Evolutionary conservation across 2,329 filamentous ascomycete species (phyloP), one percentile per base, ranked within the genome.

Genomic region (Talaromyces verruculosus): DNA sequence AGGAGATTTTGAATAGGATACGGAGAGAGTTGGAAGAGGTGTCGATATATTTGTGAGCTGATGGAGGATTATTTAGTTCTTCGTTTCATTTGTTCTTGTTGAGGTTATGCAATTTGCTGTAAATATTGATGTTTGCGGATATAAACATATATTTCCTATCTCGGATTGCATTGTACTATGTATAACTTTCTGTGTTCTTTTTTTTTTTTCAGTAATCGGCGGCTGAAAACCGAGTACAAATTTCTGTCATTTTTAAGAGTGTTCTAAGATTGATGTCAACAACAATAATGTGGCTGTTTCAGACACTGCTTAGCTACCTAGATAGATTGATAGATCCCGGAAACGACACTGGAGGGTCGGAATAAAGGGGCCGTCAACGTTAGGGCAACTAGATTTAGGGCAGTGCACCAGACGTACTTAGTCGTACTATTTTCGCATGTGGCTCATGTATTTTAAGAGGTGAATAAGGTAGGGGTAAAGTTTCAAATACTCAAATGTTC

Each of bases 1-100:
- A 68, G 35, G 55, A 41, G 2, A 63, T 72, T 35, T 51, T 73
- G 11, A 53, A 65, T 35, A 67, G 64, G 19, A 28, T 73, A 66
- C 69, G 64, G 55, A 60, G 58, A 28, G 69, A 72, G 17, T 61
- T 73, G 43, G 53, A 58, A 11, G 35, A 61, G 28, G 33, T 57
- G 5, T 39, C 19, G 11, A 17, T 37, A 8, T 3, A 57, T 15
- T 57, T 57, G 19, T 39, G 6, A 25, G 11, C 5, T 37, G 5
- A 57, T 19, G 11, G 13, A 8, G 33, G 22, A 28, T 51, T 28
- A 2, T 8, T 35, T 19, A 35, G 3, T 57, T 15, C n/a, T 22
- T 7, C 22, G 19, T 7, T 57, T 22, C 3, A 51, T 28, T 28
- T 47, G 19, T 51, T 51, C 1, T 28, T 30, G 5, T 28, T 17